Base-by-base conservation (phyloP, 2,329 filamentous ascomycete genomes). In the Hirsutella rhossiliensis region DNA sequence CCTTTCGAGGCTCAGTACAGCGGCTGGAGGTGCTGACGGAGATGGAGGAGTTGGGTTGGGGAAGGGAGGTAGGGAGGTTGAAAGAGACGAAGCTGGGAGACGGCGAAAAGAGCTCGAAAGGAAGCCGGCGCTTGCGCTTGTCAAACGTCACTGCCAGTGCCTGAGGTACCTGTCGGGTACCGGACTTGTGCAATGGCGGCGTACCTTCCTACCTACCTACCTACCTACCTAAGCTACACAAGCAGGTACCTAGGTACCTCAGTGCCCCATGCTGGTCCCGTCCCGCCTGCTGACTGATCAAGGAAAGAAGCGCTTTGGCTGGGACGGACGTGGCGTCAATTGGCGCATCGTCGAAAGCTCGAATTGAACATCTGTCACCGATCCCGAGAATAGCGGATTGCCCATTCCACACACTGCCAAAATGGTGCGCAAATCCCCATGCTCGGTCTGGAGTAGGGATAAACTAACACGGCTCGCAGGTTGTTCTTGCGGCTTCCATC, bases 401-500 rank as follows among this genome's bases (percentile, higher is more conserved):
- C 30, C 40, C 17, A 20, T n/a, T 20, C 12, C n/a, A 11, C 19
- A 23, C 48, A 53, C 49, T 51, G 46, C 48, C 60, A 66, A 62
- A 48, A 70, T 68, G 64, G 66, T 68, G 57, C 52, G 57, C 48
- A 11, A 20, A 15, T n/a, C n/a, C n/a, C n/a, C n/a, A n/a, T n/a
- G n/a, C n/a, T n/a, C n/a, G n/a, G n/a, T n/a, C n/a, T n/a, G n/a
- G n/a, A n/a, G n/a, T n/a, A n/a, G n/a, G n/a, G n/a, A 23, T 5
- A 20, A 23, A 39, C 23, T 39, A 9, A 11, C 38, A 3, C 13
- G 12, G 19, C 19, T 27, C 23, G 50, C 55, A 96, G 92, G 92
- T 98, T 65, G 87, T 98, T 66, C 87, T 98, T 65, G 92, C 90
- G 67, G 92, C 92, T 60, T 97, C 92, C 60, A 96, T 98, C 73